Evolutionary conservation across 2,329 filamentous ascomycete genomes (phyloP).

Genomic region (Didymella arachidicola): DNA sequence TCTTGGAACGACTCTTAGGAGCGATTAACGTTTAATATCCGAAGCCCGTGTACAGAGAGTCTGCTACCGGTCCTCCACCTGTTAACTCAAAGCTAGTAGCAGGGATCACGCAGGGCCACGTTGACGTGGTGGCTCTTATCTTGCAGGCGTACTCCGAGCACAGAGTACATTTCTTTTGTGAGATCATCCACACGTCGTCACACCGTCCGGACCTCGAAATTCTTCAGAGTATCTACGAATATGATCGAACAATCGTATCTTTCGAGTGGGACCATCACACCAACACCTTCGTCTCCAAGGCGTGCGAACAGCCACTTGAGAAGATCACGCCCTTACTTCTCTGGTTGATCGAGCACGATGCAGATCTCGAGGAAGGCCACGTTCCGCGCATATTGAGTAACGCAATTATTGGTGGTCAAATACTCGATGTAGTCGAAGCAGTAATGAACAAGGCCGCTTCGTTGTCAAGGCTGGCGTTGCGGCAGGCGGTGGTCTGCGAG

Average conservation of each 20-base stretch:
- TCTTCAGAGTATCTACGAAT: slow-evolving; percentile 14
- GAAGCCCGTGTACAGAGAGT: not conserved
- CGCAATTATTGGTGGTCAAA: slow-evolving; percentile 10
- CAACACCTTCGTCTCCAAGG: slow-evolving; percentile 20
- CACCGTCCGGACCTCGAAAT: slow-evolving; percentile 14
- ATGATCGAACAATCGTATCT: slow-evolving; percentile 10
- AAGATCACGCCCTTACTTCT: slow-evolving; percentile 15
- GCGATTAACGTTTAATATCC: not conserved
- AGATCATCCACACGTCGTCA: slow-evolving; percentile 6
- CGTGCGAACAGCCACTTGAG: slow-evolving; percentile 19
- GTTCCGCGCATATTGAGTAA: slow-evolving; percentile 6
- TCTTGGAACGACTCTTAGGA: slow-evolving; percentile 1
- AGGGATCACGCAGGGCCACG: slow-evolving; percentile 9
- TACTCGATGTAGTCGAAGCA: slow-evolving; percentile 12
- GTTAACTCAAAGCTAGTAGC: slow-evolving; percentile 6
- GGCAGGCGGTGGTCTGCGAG: slow-evolving; percentile 17
- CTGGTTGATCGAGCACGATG: slow-evolving; percentile 17
- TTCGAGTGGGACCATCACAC: slow-evolving; percentile 18
- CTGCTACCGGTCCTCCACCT: not conserved
- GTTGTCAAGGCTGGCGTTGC: slow-evolving; percentile 3
- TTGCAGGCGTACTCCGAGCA: slow-evolving; percentile 6
- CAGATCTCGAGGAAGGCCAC: slow-evolving; percentile 10
- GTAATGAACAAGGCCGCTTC: slow-evolving; percentile 16
- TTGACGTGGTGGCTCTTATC: slow-evolving; percentile 7
- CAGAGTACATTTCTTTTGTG: slow-evolving; percentile 10